These are phyloP conservation scores for Metschnikowia orientalis DNA, from an alignment of 805 yeast species.

Conservation along the genomic window DNA sequence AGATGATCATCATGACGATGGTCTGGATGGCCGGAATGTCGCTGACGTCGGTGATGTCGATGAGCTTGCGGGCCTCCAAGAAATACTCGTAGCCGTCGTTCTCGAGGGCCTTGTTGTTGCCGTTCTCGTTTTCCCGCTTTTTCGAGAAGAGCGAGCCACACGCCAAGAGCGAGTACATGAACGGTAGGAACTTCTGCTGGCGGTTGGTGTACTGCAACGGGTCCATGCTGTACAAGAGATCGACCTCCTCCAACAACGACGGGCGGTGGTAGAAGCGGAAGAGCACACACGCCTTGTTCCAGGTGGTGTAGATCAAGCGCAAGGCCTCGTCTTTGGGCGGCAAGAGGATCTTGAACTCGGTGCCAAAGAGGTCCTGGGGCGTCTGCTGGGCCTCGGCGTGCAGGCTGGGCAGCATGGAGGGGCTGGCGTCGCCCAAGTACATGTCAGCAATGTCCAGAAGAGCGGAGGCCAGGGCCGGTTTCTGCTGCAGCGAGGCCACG, in stretches of 20 bases:
- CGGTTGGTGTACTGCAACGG: slow-evolving; percentile 67
- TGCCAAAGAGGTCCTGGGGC: slow-evolving; percentile 25
- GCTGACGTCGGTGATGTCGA: slow-evolving; percentile 80
- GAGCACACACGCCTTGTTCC: slow-evolving; percentile 82
- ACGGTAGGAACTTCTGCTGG: slow-evolving; percentile 71
- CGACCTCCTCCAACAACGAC: slow-evolving; percentile 67
- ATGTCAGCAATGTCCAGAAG: slow-evolving; percentile 28
- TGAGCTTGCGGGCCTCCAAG: slow-evolving; percentile 70
- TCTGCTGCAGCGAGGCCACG: slow-evolving; percentile 20
- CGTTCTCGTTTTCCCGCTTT: slow-evolving; percentile 8
- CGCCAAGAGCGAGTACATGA: slow-evolving; percentile 82
- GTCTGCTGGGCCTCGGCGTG: slow-evolving; percentile 11
- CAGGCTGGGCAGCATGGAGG: slow-evolving; percentile 12
- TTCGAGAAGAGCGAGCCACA: slow-evolving; percentile 78
- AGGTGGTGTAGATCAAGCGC: slow-evolving; percentile 66
- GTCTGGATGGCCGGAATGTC: slow-evolving; percentile 82
- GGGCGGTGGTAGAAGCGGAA: slow-evolving; percentile 86
- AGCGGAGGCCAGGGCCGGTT: slow-evolving; percentile 16
- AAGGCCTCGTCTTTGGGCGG: slow-evolving; percentile 75
- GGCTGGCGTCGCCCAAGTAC: slow-evolving; percentile 26
- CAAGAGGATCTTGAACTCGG: slow-evolving; percentile 60
- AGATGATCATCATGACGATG: slow-evolving; percentile 78
- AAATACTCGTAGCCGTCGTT: slow-evolving; percentile 81
- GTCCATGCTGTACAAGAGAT: slow-evolving; percentile 69
- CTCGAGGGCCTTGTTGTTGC: slow-evolving; percentile 40